Evolutionary conservation across 192 early-diverging fungal species (phyloP), one percentile per base, ranked within the genome.

Genomic region (Physocladia obscura): DNA sequence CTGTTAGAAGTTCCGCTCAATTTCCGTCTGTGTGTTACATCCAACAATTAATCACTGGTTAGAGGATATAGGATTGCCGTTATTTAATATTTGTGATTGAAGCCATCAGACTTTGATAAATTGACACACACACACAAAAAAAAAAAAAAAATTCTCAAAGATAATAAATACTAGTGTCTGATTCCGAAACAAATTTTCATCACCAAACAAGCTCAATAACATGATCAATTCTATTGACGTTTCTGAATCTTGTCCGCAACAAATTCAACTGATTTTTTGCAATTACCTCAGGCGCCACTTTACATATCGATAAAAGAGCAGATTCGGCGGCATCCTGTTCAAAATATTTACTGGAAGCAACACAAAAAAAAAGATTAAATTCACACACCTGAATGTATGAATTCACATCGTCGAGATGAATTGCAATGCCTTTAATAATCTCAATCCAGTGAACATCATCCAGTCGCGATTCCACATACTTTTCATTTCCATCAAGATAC

Each of bases 331-430:
- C 63, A 65, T 30, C 32, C 48, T 65, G 2, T 13, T 8, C 13
- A n/a, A 48, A 21, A 48, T n/a, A 2, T 2, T 17, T 21, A 17
- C 47, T 2, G 2, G 17, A 17, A 48, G 22, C 47, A 2, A 48
- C 17, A 2, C 47, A 17, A 55, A 29, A 55, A 55, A 55, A 15
- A 55, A 15, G 2, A 15, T 44, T n/a, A 44, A 55, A 55, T 2
- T 24, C 0, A n/a, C 52, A 26, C n/a, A 80, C 84, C 74, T 81
- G 78, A 24, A 87, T 59, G 2, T 49, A 29, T 22, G 31, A 13
- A 57, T 81, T 87, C 3, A 74, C 35, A 64, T 87, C 86, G 75
- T 87, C 86, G 57, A 86, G 74, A 58, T 87, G 86, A n/a, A 87
- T 72, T 21, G 67, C 34, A 34, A 84, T 29, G n/a, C 78, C 78